phyloP scores from a whole-genome alignment of 2,329 filamentous ascomycete genomes.

The Chaetomiaceae sp. region DNA sequence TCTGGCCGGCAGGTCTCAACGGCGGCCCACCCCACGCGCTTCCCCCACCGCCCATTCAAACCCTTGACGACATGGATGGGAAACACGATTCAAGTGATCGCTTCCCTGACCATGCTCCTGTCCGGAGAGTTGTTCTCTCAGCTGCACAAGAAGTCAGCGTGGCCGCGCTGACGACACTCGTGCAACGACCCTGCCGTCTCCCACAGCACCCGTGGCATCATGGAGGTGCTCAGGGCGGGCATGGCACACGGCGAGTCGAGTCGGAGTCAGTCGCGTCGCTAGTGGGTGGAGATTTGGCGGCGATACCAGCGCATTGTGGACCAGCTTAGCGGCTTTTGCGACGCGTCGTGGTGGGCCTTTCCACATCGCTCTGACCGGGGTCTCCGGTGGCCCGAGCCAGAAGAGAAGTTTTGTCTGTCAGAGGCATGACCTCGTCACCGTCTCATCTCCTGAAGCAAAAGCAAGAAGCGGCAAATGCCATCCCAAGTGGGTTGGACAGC shows the following conservation, averaged over 20 bases:
- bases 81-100: constrained; percentile 25
- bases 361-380: neutral
- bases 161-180: constrained; percentile 22
- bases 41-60: constrained; percentile 1
- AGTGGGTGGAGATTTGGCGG: constrained; percentile 20
- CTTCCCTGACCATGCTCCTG: constrained; percentile 2
- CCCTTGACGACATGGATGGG: neutral
- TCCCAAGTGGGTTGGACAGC: constrained; percentile 16
- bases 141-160: constrained; percentile 16
- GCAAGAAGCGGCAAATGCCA: constrained; percentile 11
- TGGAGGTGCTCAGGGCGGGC: no score
- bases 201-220: no score
- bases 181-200: no score
- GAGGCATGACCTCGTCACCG: constrained; percentile 14
- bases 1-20: constrained; percentile 19
- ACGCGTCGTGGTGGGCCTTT: constrained; percentile 12
- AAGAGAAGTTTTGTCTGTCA: constrained; percentile 13
- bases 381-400: no score
- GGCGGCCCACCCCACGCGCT: constrained; percentile 17
- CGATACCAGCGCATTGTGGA: constrained; percentile 17
- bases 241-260: constrained; percentile 15
- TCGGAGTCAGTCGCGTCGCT: constrained; percentile 25
- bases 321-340: neutral
- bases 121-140: constrained; percentile 1
- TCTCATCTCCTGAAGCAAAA: constrained; percentile 8